Base-by-base conservation (phyloP, 2,329 filamentous ascomycete genomes). In the Scedosporium boydii region DNA sequence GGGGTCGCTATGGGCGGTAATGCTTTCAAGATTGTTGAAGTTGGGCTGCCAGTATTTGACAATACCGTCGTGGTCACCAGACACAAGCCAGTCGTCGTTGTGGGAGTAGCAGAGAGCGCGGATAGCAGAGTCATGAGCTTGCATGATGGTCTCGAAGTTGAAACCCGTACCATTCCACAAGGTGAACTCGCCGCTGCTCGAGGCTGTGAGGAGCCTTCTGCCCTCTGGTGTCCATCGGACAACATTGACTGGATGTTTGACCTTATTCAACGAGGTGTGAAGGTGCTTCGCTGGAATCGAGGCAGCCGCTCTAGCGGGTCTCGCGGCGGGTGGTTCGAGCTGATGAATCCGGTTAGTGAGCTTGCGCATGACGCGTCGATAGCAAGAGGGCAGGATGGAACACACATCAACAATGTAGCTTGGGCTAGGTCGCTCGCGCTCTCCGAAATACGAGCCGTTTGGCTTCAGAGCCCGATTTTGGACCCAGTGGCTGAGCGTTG, bases 21-120 rank as follows among this genome's bases (percentile, higher is more conserved):
- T 91, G 61, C 91, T 93, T 74, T 98, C 91, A 64, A 98, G 92
- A 70, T 98, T 97, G 81, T 99, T 98, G 78, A 99, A 97, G 74
- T 98, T 99, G 38, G 93, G 91, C 74, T 97, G 92, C 91, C 93
- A 98, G 77, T 99, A 99, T 77, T 98, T 98, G 76, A 99, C 88
- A 65, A 95, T 84, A 63, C 95, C 95, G 68, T 95, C 92, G 74
- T 98, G 93, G 72, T 98, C 95, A 61, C 91, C 93, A 6, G 95
- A 98, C 61, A 99, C 85, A 12, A 99, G 81, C 93, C 95, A 99
- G 76, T 99, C 95, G 71, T 96, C 91, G 69, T 90, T 96, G 75
- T 98, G 91, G 2, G 95, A 96, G 79, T 96, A 99, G 66, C 87
- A 86, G 56, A 93, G 81, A 9, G 89, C 87, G 68, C 91, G 85